Evolutionary conservation across 257 asterid species (phyloP), one percentile per base, ranked within the genome.

Genomic region (Plantago elongata): DNA sequence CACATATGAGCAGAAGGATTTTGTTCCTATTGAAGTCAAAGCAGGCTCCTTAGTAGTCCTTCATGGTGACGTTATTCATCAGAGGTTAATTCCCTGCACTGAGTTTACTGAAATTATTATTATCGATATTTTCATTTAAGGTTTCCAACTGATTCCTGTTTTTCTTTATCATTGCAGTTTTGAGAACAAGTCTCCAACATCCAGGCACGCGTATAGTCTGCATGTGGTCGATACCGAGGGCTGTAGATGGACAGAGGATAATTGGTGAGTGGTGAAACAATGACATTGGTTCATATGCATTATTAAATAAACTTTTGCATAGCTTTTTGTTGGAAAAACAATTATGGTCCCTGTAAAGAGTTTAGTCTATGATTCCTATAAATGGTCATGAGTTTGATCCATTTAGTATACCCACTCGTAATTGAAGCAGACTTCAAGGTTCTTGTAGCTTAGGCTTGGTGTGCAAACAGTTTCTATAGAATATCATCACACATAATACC

Each of bases 181-280:
- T 14, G 98, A 91, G 87, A 91, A 91, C 78, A 79, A 71, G 69
- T 91, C 96, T 56, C 30, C 83, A 45, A 74, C 74, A 63, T 87
- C 98, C 68, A 76, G 96, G 70, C 94, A 88, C 66, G 96, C 95
- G 13, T 91, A 88, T 76, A 91, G 94, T 75, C 81, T 85, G 73
- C 98, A 91, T 29, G 88, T 82, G 74, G 92, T 88, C 11, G 98
- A 91, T 69, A 82, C 93, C 34, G 83, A 77, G 57, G 97, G 95
- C 74, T 89, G 96, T 77, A 86, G 72, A 82, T 87, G 95, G 98
- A 82, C 78, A 0, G 83, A 80, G 63, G 95, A 89, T 70, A 89
- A 92, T 65, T 92, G 98, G 97, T 88, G 59, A 79, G 95, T 72
- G 52, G 11, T 52, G 43, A 46, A 70, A 29, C 37, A 44, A 43